Conservation (phyloP, 2,329 filamentous ascomycete species). For the Lasiodiplodia hormozganensis region DNA sequence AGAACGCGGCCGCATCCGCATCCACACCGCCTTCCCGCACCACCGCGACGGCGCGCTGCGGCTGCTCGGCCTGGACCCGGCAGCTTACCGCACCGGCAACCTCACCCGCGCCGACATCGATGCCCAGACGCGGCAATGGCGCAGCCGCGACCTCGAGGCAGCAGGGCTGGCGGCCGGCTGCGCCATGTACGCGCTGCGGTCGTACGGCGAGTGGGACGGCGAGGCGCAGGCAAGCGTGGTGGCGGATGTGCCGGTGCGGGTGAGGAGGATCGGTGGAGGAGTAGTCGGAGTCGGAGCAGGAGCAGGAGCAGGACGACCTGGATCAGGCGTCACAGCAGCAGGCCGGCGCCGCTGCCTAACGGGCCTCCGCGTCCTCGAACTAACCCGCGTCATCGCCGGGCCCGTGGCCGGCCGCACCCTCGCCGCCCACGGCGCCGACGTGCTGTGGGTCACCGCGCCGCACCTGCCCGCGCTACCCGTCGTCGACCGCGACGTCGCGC, state of each 20-base stretch:
- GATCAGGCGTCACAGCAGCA: background rate
- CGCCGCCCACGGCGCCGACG: conserved; percentile 55
- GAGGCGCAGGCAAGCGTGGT: conserved; percentile 54
- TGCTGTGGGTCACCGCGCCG: conserved; percentile 54
- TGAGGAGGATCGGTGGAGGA: conserved; percentile 44
- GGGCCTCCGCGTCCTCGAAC: conserved; percentile 59
- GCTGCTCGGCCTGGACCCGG: conserved; percentile 50
- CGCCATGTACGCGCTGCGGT: conserved; percentile 59
- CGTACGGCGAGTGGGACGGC: conserved; percentile 59
- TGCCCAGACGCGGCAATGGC: conserved; percentile 49
- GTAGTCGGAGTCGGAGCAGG: no score
- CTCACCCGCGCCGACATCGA: conserved; percentile 51
- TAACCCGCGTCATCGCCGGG: conserved; percentile 57
- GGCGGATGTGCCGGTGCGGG: conserved; percentile 54
- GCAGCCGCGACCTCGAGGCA: conserved; percentile 57
- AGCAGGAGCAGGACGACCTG: no score
- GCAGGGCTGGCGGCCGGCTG: conserved; percentile 49
- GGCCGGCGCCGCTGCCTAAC: conserved; percentile 39
- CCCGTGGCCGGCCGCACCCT: conserved; percentile 52
- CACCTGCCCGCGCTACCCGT: conserved; percentile 50
- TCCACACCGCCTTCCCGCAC: conserved; percentile 63
- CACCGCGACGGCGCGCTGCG: conserved; percentile 54
- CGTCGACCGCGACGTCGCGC: conserved; percentile 57
- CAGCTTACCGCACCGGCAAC: conserved; percentile 14
- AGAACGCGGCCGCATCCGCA: conserved; percentile 55